Conservation (phyloP, 2,329 filamentous ascomycete species). For the Alternaria longipes region DNA sequence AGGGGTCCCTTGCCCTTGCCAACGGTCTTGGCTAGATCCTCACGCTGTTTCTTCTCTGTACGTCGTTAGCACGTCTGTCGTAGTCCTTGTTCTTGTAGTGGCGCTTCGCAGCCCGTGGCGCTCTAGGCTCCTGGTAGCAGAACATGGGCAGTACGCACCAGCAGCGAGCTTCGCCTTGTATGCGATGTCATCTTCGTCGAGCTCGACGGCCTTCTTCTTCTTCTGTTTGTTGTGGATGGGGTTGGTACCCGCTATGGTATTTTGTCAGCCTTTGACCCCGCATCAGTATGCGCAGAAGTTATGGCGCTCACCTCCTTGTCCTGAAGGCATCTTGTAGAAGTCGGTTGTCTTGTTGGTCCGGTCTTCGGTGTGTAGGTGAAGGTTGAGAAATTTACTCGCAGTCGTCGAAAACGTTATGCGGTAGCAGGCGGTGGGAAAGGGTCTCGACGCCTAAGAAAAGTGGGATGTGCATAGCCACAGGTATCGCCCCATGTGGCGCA, state of each 20-base stretch:
- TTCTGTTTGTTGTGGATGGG: constrained; percentile 76
- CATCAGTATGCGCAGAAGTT: constrained; percentile 2
- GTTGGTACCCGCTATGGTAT: constrained; percentile 58
- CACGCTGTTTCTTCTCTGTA: constrained; percentile 66
- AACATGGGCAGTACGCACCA: constrained; percentile 65
- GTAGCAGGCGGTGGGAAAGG: constrained; percentile 32
- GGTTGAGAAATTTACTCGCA: constrained; percentile 19
- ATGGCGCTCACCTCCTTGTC: constrained; percentile 56
- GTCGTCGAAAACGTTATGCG: constrained; percentile 25
- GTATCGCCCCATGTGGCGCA: background rate
- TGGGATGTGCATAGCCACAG: constrained; percentile 22
- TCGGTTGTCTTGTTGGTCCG: background rate
- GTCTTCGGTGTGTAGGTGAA: constrained; percentile 14
- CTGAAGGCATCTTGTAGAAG: constrained; percentile 58
- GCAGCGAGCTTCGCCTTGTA: constrained; percentile 85
- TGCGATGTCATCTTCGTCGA: constrained; percentile 87
- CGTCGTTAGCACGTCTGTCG: constrained; percentile 7
- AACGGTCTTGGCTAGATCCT: constrained; percentile 78
- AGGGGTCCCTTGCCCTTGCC: constrained; percentile 84
- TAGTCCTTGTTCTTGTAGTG: background rate
- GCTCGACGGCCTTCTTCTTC: constrained; percentile 78
- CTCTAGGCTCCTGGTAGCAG: background rate
- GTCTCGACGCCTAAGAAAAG: constrained; percentile 26
- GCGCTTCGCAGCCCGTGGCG: background rate
- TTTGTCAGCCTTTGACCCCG: constrained; percentile 34